Evolutionary conservation across 805 yeast species (phyloP).

Genomic region (Yarrowia sp.): DNA sequence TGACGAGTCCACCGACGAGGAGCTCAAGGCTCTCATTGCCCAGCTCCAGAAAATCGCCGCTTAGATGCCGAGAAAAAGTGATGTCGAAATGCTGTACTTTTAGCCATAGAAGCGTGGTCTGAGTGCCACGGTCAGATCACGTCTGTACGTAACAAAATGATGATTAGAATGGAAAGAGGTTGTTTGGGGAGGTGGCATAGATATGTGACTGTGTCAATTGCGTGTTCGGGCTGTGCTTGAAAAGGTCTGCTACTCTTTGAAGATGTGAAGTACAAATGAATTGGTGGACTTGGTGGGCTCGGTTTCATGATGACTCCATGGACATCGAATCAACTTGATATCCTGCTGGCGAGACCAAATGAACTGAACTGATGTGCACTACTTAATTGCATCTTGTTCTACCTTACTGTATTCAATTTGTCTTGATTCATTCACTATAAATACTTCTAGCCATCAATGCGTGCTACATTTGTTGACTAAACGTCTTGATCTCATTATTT

Average conservation of each 20-base stretch:
- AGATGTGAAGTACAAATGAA: too few relatives aligned
- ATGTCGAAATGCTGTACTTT: slow-evolving; percentile 3
- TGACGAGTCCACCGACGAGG: slow-evolving; percentile 36
- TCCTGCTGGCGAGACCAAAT: too few relatives aligned
- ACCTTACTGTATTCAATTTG: too few relatives aligned
- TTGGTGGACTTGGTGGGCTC: too few relatives aligned
- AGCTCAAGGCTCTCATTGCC: slow-evolving; percentile 25
- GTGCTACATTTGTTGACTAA: background rate
- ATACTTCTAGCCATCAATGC: background rate
- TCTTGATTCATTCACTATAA: background rate
- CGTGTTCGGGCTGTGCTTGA: too few relatives aligned
- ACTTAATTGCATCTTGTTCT: too few relatives aligned
- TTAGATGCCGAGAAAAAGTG: background rate
- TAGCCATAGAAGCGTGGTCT: background rate
- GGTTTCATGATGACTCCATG: too few relatives aligned
- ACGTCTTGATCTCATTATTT: background rate
- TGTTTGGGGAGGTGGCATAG: background rate
- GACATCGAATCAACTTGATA: too few relatives aligned
- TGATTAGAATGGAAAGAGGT: too few relatives aligned
- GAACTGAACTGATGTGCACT: too few relatives aligned
- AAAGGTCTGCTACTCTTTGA: too few relatives aligned
- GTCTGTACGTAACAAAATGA: background rate
- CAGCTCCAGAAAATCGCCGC: slow-evolving; percentile 34
- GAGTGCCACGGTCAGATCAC: background rate
- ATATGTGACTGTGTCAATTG: too few relatives aligned